Evolutionary conservation across 768 basidiomycete species (phyloP).

Genomic region (Boletus rufocinnamomeus): DNA sequence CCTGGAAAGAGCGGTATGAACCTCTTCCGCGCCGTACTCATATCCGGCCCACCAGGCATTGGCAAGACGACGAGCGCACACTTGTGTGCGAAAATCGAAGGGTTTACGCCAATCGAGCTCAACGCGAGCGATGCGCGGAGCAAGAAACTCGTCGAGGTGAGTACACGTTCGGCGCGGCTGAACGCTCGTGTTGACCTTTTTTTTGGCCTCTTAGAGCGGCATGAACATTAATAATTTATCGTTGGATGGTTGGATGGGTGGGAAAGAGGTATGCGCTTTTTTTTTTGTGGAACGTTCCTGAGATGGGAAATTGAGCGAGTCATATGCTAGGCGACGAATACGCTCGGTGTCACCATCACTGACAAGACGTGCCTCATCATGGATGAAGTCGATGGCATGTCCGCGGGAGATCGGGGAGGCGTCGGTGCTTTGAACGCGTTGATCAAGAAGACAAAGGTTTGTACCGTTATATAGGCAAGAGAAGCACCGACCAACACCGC

Average conservation of each 20-base stretch:
- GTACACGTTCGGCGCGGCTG: background rate
- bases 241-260: constrained; percentile 81
- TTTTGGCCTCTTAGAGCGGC: constrained; percentile 55
- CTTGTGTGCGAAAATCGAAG: constrained; percentile 84
- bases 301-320: background rate
- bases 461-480: background rate
- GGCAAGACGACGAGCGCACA: constrained; percentile 98
- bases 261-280: constrained; percentile 49
- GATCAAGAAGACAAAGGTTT: constrained; percentile 90
- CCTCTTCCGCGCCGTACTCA: constrained; percentile 80
- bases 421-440: constrained; percentile 90
- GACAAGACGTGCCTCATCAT: constrained; percentile 89
- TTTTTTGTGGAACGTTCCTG: constrained; percentile 11
- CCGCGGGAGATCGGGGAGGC: constrained; percentile 94
- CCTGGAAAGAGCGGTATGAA: constrained; percentile 92
- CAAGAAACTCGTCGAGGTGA: constrained; percentile 94
- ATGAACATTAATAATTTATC: constrained; percentile 91
- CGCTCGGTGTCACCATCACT: constrained; percentile 72
- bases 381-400: constrained; percentile 99
- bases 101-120: constrained; percentile 91
- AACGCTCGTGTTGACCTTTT: background rate
- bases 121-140: constrained; percentile 96
- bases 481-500: background rate
- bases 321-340: constrained; percentile 54
- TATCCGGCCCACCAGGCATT: constrained; percentile 94